Evolutionary conservation across 2,329 filamentous ascomycete genomes (phyloP).

Genomic region (Hawksworthiomyces lignivorus): DNA sequence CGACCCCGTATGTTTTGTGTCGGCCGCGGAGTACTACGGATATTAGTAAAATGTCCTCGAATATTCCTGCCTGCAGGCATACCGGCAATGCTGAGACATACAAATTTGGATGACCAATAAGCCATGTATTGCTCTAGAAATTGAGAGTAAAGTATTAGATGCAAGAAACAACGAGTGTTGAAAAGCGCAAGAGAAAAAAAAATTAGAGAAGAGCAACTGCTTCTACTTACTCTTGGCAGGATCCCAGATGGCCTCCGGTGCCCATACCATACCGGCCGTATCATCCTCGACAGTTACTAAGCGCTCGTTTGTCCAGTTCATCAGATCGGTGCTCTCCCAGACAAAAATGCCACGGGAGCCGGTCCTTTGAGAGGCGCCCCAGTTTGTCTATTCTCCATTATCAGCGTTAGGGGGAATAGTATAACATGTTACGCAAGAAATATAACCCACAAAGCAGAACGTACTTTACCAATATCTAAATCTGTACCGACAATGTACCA

Average conservation of each 20-base stretch:
- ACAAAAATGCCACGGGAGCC: conserved; percentile 46
- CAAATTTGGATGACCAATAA: conserved; percentile 40
- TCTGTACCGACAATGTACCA: conserved; percentile 51
- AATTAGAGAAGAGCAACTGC: too few relatives aligned
- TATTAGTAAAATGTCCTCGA: too few relatives aligned
- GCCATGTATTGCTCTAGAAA: conserved; percentile 34
- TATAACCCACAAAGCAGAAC: too few relatives aligned
- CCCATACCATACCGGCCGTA: conserved; percentile 53
- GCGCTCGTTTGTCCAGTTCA: conserved; percentile 40
- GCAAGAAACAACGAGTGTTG: too few relatives aligned
- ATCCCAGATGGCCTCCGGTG: conserved; percentile 48
- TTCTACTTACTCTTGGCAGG: conserved; percentile 26
- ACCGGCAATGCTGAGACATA: too few relatives aligned
- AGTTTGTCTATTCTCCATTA: conserved; percentile 32
- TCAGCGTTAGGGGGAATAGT: too few relatives aligned
- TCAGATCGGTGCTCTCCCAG: conserved; percentile 45
- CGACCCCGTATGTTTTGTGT: conserved; percentile 39
- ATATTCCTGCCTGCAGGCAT: too few relatives aligned
- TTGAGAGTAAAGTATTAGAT: too few relatives aligned
- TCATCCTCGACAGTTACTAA: conserved; percentile 42
- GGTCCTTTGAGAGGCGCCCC: conserved; percentile 43
- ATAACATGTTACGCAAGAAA: neutral
- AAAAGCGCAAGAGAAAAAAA: too few relatives aligned
- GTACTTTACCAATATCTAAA: conserved; percentile 38
- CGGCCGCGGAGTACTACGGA: conserved; percentile 39